A percentile compares a stretch with the other conserved stretches of the same genome.
These are phyloP conservation scores for Thielaviopsis euricoi DNA, from an alignment of 2,329 filamentous ascomycete genomes.

Conservation along the genomic window DNA sequence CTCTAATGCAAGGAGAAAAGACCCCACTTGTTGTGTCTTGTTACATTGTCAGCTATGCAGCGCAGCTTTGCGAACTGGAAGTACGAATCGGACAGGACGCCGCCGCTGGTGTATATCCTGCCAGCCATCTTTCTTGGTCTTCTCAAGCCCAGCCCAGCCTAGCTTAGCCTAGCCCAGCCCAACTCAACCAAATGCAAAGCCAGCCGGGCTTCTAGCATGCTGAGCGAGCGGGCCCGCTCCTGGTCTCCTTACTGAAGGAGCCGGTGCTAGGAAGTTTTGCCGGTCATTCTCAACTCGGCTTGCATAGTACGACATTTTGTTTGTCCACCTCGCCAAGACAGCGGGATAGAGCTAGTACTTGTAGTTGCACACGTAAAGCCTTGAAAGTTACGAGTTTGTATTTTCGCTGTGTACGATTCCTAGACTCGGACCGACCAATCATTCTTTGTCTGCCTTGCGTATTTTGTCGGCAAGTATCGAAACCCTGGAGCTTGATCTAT, in stretches of 20 bases:
- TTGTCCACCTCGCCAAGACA: too few species aligned
- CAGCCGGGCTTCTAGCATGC: background rate
- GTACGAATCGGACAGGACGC: background rate
- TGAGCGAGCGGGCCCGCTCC: background rate
- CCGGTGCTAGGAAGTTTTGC: background rate
- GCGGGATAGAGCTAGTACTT: too few species aligned
- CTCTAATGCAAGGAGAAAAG: background rate
- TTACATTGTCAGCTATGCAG: too few species aligned
- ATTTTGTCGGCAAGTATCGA: too few species aligned
- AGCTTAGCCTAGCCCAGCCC: background rate
- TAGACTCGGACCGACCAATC: too few species aligned
- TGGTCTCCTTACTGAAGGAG: background rate
- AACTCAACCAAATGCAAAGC: background rate
- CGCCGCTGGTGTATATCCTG: background rate
- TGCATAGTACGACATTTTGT: background rate
- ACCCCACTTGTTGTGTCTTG: background rate
- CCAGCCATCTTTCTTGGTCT: background rate
- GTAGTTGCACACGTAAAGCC: too few species aligned
- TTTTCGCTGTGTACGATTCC: too few species aligned
- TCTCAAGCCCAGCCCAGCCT: background rate
- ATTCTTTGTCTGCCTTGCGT: too few species aligned
- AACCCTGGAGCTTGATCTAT: too few species aligned
- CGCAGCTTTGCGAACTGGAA: background rate
- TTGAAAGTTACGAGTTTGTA: too few species aligned
- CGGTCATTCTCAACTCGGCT: background rate